Conservation (phyloP, 106 monocot species). For the Platanthera zijinensis region DNA sequence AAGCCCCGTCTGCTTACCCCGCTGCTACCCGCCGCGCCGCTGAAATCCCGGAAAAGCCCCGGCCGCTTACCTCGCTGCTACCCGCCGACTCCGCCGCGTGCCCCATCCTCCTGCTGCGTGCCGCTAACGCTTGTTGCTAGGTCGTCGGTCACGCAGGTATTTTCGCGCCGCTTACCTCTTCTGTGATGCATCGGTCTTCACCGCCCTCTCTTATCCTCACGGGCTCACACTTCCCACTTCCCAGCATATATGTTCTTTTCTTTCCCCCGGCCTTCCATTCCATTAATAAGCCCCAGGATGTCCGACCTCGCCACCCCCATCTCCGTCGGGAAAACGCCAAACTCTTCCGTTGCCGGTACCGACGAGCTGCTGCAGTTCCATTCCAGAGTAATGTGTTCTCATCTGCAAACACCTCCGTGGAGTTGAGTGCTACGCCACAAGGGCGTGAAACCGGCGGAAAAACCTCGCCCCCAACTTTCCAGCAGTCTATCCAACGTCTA, state of each 20-base stretch:
- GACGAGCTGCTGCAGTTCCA: slow-evolving; percentile 8
- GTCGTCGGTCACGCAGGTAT: too few species aligned
- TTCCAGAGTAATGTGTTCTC: slow-evolving; percentile 26
- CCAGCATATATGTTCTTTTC: slow-evolving; percentile 10
- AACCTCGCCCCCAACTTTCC: slow-evolving; percentile 52
- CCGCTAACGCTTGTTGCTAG: too few species aligned
- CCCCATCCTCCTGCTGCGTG: too few species aligned
- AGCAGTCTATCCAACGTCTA: slow-evolving; percentile 88
- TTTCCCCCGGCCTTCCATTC: slow-evolving; percentile 3
- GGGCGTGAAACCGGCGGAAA: background rate
- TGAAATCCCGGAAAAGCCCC: too few species aligned
- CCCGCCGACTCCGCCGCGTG: too few species aligned
- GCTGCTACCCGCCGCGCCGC: too few species aligned
- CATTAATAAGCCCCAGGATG: slow-evolving; percentile 4
- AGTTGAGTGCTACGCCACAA: background rate
- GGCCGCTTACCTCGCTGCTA: too few species aligned
- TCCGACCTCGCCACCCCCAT: slow-evolving; percentile 7
- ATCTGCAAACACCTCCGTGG: slow-evolving; percentile 9
- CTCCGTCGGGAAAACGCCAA: slow-evolving; percentile 10
- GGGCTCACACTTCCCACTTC: background rate
- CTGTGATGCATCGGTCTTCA: too few species aligned
- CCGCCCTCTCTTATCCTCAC: background rate
- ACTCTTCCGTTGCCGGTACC: background rate
- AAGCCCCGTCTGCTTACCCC: too few species aligned
- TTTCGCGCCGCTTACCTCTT: too few species aligned